Evolutionary conservation across 352 stramenopile species (phyloP), one percentile per base, ranked within the genome.

Genomic region (Phytophthora europaea): DNA sequence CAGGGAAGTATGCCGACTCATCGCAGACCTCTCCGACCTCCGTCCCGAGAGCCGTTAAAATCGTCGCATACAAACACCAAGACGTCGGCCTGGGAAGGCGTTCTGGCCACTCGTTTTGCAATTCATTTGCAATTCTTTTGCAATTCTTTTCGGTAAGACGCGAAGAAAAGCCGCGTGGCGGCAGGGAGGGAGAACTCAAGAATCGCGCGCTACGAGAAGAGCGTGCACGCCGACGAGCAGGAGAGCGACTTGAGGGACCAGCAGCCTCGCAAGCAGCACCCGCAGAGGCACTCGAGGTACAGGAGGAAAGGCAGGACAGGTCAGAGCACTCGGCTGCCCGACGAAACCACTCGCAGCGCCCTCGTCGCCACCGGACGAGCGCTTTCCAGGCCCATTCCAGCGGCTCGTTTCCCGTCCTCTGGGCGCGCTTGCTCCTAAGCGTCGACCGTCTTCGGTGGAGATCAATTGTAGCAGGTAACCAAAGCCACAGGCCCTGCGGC

Each of bases 101-200:
- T 43, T 65, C 58, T 76, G 57, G 43, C 79, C 79, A 86, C 48
- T 78, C 76, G 56, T 86, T 82, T 70, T 68, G 40, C 71, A 81
- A 81, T 83, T 82, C 62, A 67, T 79, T 73, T 59, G 9, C 71
- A 76, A 83, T 85, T 83, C 67, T 72, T 82, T 82, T 52, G 62
- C 66, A 84, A 82, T 83, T 78, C 66, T 78, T 79, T 59, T n/a
- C 31, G 52, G 18, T 53, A 54, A 62, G 38, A 73, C 36, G 53
- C 68, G 70, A 73, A 76, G 72, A 78, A 78, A 80, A 63, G 72
- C 57, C 65, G 65, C 64, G 70, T 70, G 63, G 53, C 61, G 45
- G 9, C 9, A 47, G 47, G 23, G 43, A 16, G 67, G 73, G 72
- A 75, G 65, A 78, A 81, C 38, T 78, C 38, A 76, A 73, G 70